Base-by-base conservation (phyloP, 768 basidiomycete genomes). In the Amyloporia xantha region DNA sequence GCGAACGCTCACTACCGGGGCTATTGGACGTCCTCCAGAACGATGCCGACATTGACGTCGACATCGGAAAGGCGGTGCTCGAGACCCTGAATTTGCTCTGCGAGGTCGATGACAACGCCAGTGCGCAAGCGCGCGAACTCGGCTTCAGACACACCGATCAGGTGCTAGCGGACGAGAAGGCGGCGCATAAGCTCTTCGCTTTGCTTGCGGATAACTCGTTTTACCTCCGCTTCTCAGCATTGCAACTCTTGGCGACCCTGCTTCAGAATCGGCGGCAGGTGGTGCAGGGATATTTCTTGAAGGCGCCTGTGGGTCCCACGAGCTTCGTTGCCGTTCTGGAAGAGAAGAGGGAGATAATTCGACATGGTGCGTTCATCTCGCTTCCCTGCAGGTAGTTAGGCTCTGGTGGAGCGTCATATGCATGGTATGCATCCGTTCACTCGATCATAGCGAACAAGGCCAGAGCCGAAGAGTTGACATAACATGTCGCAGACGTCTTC, bases 231-330 rank as follows among this genome's bases (percentile, higher is more conserved):
- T 90, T 88, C 66, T 80, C 84, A 43, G 79, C 88, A 2, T 74
- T 97, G 4, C 90, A 96, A 62, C 79, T 86, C 57, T 74, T 98
- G 36, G 79, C 82, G 25, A 79, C 78, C 4, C 71, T 98, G 15
- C 73, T 98, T 43, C 81, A 84, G 59, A 91, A 94, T 62, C 76
- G 93, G 48, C 77, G 92, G 20, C 79, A 84, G 47, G 69, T 75
- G 28, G 82, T 96, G 9, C 96, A 99, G 64, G 77, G 76, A n/a
- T 91, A 93, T 66, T 95, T 99, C 63, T 72, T 98, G 54, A 91
- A 84, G 43, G 82, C 90, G 5, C 76, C 89, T 3, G 81, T 81
- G 33, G 93, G 91, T 5, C 76, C 85, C 12, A 70, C 78, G 3
- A 84, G 86, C 44, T 70, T 92, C 38, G 79, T 91, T 48, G 72